phyloP scores from a whole-genome alignment of 352 stramenopile genomes.

The Phytophthora podocarpi region DNA sequence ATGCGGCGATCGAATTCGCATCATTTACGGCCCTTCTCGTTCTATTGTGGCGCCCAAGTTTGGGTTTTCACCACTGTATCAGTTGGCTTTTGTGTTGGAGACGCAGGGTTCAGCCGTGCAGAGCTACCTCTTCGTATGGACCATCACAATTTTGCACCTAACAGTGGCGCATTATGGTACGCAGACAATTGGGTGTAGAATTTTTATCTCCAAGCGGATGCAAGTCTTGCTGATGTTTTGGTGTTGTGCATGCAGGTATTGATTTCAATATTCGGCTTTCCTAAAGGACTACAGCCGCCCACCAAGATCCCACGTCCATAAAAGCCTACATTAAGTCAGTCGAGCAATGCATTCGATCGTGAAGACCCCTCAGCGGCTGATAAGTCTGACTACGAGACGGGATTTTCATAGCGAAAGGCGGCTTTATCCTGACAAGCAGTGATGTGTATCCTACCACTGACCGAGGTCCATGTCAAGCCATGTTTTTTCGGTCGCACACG shows the following conservation, averaged over 20 bases:
- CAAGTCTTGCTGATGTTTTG: not conserved
- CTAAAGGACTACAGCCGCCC: not conserved
- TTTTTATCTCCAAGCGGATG: too few species aligned
- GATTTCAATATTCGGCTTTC: constrained; percentile 7
- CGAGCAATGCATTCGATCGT: too few species aligned
- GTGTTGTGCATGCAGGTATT: not conserved
- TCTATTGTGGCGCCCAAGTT: constrained; percentile 24
- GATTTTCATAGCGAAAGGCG: too few species aligned
- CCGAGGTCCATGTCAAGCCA: too few species aligned
- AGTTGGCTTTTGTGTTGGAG: constrained; percentile 45
- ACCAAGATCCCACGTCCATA: too few species aligned
- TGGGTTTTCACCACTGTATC: constrained; percentile 24
- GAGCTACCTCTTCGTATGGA: constrained; percentile 16
- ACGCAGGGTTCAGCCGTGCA: constrained; percentile 27
- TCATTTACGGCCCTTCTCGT: constrained; percentile 14
- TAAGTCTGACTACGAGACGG: too few species aligned
- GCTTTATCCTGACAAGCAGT: too few species aligned
- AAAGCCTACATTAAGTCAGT: too few species aligned
- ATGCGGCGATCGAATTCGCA: constrained; percentile 17
- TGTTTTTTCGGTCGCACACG: too few species aligned
- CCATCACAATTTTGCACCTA: constrained; percentile 24
- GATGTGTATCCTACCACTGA: too few species aligned
- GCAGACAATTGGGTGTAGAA: too few species aligned
- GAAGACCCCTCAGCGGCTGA: too few species aligned
- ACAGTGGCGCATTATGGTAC: constrained; percentile 32